A percentile compares a stretch with the other conserved stretches of the same genome.
These are phyloP conservation scores for Citrus mangshanensis DNA, from an alignment of 345 rosid genomes.

Conservation along the genomic window DNA sequence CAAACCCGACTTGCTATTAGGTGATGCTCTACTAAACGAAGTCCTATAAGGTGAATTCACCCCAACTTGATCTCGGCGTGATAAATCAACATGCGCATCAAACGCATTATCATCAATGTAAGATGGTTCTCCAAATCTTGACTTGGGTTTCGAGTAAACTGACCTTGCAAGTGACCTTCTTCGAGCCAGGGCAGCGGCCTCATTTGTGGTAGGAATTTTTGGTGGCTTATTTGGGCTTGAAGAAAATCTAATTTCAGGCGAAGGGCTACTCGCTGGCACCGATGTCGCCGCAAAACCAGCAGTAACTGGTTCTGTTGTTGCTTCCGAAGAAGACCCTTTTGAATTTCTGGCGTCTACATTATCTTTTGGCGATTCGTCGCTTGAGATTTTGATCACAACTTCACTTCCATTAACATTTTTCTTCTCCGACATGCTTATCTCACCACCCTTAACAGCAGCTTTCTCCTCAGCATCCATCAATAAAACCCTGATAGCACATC, in stretches of 20 bases:
- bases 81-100: slow-evolving; percentile 36
- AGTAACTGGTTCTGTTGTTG: slow-evolving; percentile 21
- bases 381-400: slow-evolving; percentile 50
- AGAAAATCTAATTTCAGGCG: slow-evolving; percentile 51
- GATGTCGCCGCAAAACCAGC: slow-evolving; percentile 30
- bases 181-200: slow-evolving; percentile 31
- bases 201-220: slow-evolving; percentile 35
- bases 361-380: slow-evolving; percentile 29
- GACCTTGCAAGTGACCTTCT: slow-evolving; percentile 56
- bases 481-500: slow-evolving; percentile 4
- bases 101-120: slow-evolving; percentile 28
- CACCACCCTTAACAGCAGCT: slow-evolving; percentile 10
- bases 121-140: slow-evolving; percentile 77
- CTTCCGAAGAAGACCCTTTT: slow-evolving; percentile 31
- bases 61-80: slow-evolving; percentile 34
- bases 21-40: slow-evolving; percentile 41
- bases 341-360: background rate
- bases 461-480: slow-evolving; percentile 22
- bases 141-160: slow-evolving; percentile 66
- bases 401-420: slow-evolving; percentile 37
- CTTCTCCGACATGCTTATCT: slow-evolving; percentile 42
- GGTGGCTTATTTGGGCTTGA: slow-evolving; percentile 64
- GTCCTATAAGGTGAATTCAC: slow-evolving; percentile 34
- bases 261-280: slow-evolving; percentile 25
- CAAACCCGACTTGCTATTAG: slow-evolving; percentile 38